Conservation (phyloP, 768 basidiomycete species). For the Gyrodon lividus region DNA sequence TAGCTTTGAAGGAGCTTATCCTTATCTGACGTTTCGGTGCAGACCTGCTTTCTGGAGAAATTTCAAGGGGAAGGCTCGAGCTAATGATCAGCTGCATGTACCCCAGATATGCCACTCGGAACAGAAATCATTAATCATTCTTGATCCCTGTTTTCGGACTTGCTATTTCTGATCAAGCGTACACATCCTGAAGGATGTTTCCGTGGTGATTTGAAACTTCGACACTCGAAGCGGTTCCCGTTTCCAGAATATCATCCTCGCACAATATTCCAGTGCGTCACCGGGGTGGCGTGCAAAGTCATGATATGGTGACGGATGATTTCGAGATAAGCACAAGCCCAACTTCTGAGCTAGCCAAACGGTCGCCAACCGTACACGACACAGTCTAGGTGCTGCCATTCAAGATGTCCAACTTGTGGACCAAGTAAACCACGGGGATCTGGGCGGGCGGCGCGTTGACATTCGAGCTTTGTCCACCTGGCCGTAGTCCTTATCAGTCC, state of each 20-base stretch:
- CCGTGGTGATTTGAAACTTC: no score
- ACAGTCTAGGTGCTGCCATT: conserved; percentile 17
- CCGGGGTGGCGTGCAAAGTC: neutral
- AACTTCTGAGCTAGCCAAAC: no score
- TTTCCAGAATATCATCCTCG: no score
- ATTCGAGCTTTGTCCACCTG: neutral
- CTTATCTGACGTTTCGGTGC: neutral
- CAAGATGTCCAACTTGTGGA: conserved; percentile 30
- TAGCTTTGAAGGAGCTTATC: neutral
- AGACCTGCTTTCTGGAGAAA: neutral
- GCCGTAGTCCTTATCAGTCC: conserved; percentile 31
- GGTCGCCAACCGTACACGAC: neutral
- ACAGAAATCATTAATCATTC: neutral
- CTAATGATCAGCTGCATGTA: neutral
- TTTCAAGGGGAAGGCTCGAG: neutral
- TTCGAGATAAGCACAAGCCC: no score
- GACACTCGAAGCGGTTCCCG: no score
- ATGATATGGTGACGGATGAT: neutral
- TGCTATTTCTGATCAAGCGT: neutral
- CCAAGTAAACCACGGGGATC: conserved; percentile 38
- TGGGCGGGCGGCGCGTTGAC: conserved; percentile 20
- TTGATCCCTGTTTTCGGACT: neutral
- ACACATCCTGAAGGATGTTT: no score
- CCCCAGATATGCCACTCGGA: neutral
- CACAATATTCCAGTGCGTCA: no score